A percentile compares a stretch with the other conserved stretches of the same genome.
These are phyloP conservation scores for Linnemannia exigua DNA, from an alignment of 192 early-diverging fungal species.

Conservation along the genomic window DNA sequence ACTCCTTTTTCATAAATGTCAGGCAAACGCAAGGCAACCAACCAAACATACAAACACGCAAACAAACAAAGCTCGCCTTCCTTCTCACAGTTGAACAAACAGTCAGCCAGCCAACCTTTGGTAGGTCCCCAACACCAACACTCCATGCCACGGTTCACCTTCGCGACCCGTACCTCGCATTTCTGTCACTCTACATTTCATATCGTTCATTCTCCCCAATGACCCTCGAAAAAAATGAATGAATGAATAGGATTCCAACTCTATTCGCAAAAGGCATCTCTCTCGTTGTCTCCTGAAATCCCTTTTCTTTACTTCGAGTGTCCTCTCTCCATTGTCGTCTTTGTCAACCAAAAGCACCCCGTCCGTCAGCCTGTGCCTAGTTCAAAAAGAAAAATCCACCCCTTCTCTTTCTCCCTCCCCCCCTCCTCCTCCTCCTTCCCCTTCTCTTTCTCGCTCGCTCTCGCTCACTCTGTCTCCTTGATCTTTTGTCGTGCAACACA, in stretches of 20 bases:
- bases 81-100: no score
- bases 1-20: no score
- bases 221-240: background rate
- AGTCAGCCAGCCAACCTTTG: no score
- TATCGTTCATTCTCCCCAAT: background rate
- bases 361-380: background rate
- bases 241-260: background rate
- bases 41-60: no score
- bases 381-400: background rate
- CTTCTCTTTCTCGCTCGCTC: background rate
- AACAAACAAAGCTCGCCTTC: no score
- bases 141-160: background rate
- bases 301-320: background rate
- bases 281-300: background rate
- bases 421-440: background rate
- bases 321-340: background rate
- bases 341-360: background rate
- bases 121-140: background rate
- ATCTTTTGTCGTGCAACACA: background rate
- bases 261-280: background rate
- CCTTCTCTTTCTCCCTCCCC: background rate
- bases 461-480: slow-evolving; percentile 2
- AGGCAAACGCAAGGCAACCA: no score
- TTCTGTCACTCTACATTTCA: background rate
- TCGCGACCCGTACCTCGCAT: background rate